Base-by-base conservation (phyloP, 192 early-diverging fungal genomes). In the Funneliformis geosporum region DNA sequence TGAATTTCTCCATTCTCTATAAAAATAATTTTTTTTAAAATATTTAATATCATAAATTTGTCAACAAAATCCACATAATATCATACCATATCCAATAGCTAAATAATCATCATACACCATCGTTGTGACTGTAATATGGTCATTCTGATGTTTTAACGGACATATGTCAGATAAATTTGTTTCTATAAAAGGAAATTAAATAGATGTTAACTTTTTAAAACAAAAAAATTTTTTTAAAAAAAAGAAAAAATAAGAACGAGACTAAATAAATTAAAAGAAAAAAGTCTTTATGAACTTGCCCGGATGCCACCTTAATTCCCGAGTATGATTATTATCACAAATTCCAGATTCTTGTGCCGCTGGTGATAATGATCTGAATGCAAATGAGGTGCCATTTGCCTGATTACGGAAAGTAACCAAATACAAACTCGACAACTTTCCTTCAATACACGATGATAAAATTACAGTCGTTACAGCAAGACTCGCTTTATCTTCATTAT, bases 31-130 rank as follows among this genome's bases (percentile, higher is more conserved):
- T 40, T n/a, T 47, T 81, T 39, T 28, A 18, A 38, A 38, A 11
- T 11, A 21, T 73, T 74, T 59, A 55, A 14, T 43, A 6, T 50
- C 62, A 23, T 50, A 60, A 23, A 50, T 44, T 27, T 64, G n/a
- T 43, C 28, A 76, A n/a, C 16, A 47, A 47, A 21, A 66, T 50
- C 25, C 18, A 79, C 11, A 66, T 46, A 16, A 42, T 8, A 28
- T 16, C 80, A 76, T 82, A 94, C 93, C 90, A 72, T 85, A 89
- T 5, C 92, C 94, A 46, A 93, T 73, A 11, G 93, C 94, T 21
- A 93, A 83, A 50, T 88, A 81, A 38, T 86, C 87, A 38, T 90
- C 88, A 69, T 83, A 83, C 4, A 92, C 78, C 39, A 86, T 85
- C 5, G 84, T 80, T 3, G 89, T 87, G 8, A 84, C 75, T 6